Base-by-base conservation (phyloP, 305 asterid species). In the Plantago coronopus region DNA sequence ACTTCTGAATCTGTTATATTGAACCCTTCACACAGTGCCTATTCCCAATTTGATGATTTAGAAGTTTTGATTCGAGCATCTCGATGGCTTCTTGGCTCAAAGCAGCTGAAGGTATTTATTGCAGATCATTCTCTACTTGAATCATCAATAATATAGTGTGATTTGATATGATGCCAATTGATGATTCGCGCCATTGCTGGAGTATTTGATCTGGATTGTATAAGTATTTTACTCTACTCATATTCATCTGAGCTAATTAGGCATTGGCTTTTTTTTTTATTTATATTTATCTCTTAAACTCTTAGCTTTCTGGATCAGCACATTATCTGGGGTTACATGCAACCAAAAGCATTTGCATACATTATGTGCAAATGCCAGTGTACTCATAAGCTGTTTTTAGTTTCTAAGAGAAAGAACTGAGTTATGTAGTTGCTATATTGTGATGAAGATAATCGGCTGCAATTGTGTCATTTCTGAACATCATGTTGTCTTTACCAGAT, bases 71-170 rank as follows among this genome's bases (percentile, higher is more conserved):
- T 64, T 48, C 63, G 17, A 37, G 46, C 61, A 64, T 65, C 15
- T 7, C 73, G 58, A 91, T 91, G 98, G 87, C 89, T 54, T 77
- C 91, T 64, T 91, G 96, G 98, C 85, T 91, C 69, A 88, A 83
- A 83, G 96, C 95, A 25, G 98, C 98, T 63, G 97, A 91, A 91
- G 98, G 98, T 91, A 62, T 60, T 72, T 17, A 11, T 58, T 37
- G 40, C 47, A 40, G n/a, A 53, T 19, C 48, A 48, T 55, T 34
- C 2, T 34, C 40, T 34, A 34, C 40, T 34, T 34, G 12, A 34
- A 9, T 34, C 38, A 7, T 3, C 9, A 3, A 3, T 31, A 3
- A 3, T 31, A 31, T 31, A 31, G 9, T 31, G 9, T 31, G 38
- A 31, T 31, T 31, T 31, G 4, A 31, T 31, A 31, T 31, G 38